A percentile compares a stretch with the other conserved stretches of the same genome.
phyloP scores from a whole-genome alignment of 371 early-diverging fungal species.

The Basidiobolus meristosporus region DNA sequence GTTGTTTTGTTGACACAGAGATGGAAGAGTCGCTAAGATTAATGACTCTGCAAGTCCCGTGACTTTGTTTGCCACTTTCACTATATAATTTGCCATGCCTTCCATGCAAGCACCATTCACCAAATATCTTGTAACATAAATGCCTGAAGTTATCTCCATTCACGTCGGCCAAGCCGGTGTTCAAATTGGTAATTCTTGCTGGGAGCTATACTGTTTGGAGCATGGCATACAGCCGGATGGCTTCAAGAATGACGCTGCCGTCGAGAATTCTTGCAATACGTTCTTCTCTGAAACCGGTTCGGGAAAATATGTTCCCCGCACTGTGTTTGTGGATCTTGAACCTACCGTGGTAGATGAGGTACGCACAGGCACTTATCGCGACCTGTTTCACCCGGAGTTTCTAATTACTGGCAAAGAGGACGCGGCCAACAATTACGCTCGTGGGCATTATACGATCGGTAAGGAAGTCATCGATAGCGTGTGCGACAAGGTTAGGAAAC shows the following conservation, averaged over 20 bases:
- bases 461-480: conserved; percentile 95
- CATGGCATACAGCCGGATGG: conserved; percentile 90
- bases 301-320: conserved; percentile 98
- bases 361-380: conserved; percentile 74
- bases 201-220: conserved; percentile 95
- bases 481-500: conserved; percentile 91
- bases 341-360: conserved; percentile 85
- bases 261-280: conserved; percentile 49
- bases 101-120: too few relatives aligned
- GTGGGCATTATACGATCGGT: conserved; percentile 99
- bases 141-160: conserved; percentile 84
- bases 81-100: too few relatives aligned
- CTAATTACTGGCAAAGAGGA: conserved; percentile 98
- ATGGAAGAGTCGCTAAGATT: too few relatives aligned
- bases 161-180: conserved; percentile 95
- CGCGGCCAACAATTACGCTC: conserved; percentile 99
- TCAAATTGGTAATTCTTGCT: conserved; percentile 96
- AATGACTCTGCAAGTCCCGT: too few relatives aligned
- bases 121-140: too few relatives aligned
- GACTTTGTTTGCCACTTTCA: too few relatives aligned
- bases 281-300: conserved; percentile 94
- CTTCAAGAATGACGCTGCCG: conserved; percentile 32
- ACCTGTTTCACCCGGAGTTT: conserved; percentile 97
- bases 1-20: too few relatives aligned
- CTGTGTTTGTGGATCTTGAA: conserved; percentile 85